Base-by-base conservation (phyloP, 495 filamentous ascomycete species). In the Ascobolus immersus region DNA sequence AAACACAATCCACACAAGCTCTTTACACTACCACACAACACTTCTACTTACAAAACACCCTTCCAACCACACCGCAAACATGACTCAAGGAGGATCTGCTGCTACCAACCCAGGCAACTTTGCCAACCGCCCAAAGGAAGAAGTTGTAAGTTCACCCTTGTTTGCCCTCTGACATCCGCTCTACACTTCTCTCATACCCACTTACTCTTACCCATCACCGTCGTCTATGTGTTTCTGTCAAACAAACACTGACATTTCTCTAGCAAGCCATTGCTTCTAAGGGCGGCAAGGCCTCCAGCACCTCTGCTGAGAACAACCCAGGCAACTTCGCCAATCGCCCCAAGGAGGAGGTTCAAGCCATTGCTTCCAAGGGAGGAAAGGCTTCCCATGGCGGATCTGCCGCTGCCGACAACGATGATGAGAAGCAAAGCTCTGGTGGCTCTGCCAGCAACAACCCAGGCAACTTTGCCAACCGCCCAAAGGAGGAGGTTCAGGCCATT, bases 401-500 rank as follows among this genome's bases (percentile, higher is more conserved):
- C 12, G 34, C 29, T n/a, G 26, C 34, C 4, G 37, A 43, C 19
- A 35, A 37, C 25, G 22, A 36, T 4, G 13, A 25, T 4, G 33
- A 43, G 10, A 31, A 36, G 15, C 33, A 28, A 17, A 28, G 21
- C 28, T 28, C 39, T 15, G 32, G 42, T 20, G 17, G 32, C 12
- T 34, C 40, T 1, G 34, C 27, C 12, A 58, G 69, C 42, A 51
- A 50, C 21, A 74, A 72, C 44, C 64, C 63, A 21, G 62, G 64
- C 13, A 70, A 72, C 48, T 72, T 72, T 55, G 60, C 65, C 49
- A 71, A 72, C 52, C 59, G 62, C 34, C 53, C 64, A 21, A 60
- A 58, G 44, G 62, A 66, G 32, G 63, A 72, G 41, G 65, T 71
- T 11, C 49, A 51, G 17, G 55, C 57, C 13, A 60, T 65, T 32